Conservation (phyloP, 164 flowering plant species). For the Magnolia officinalis region DNA sequence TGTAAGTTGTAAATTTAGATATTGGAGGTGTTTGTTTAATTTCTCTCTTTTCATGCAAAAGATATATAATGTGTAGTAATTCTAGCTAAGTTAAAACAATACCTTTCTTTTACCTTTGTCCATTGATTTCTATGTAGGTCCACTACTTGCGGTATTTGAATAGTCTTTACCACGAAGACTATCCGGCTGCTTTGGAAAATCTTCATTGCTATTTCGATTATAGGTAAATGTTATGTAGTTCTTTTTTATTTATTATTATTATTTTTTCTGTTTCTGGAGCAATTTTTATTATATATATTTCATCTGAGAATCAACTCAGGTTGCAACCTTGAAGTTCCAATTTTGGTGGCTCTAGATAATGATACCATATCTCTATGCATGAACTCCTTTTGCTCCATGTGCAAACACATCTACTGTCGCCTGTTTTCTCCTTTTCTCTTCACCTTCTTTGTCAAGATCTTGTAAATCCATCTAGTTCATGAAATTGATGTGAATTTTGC, state of each 20-base stretch:
- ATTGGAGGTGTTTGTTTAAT: not conserved
- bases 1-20: constrained; percentile 38
- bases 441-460: too few relatives aligned
- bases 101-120: not conserved
- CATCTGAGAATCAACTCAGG: not conserved
- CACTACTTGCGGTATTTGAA: constrained; percentile 85
- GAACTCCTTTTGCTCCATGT: not conserved
- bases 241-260: too few relatives aligned
- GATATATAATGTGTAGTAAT: not conserved
- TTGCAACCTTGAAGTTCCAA: too few relatives aligned
- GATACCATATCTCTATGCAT: not conserved
- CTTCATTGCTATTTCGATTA: constrained; percentile 90
- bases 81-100: not conserved
- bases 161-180: constrained; percentile 76
- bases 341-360: not conserved
- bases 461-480: too few relatives aligned
- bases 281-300: too few relatives aligned
- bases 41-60: not conserved
- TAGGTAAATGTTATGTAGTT: constrained; percentile 42
- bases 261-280: too few relatives aligned
- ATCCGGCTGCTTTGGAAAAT: constrained; percentile 73
- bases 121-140: constrained; percentile 44
- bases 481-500: too few relatives aligned
- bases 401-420: too few relatives aligned
- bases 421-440: too few relatives aligned